Percentiles rank a stretch among this genome's conserved stretches.
Conservation (phyloP, 2,329 filamentous ascomycete species). For the Botryotinia globosa region DNA sequence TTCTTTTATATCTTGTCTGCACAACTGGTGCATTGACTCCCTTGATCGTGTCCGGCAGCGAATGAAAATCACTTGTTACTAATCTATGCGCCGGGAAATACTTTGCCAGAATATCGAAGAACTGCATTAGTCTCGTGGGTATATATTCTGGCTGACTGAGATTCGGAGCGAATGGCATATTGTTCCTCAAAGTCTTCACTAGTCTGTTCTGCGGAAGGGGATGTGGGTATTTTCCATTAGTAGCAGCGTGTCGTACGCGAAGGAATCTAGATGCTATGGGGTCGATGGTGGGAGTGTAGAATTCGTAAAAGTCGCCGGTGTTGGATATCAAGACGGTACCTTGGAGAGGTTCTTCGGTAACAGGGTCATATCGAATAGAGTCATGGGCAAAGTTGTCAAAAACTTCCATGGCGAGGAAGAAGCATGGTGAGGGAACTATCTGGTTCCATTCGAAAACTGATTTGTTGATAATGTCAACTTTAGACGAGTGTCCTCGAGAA, state of each 20-base stretch:
- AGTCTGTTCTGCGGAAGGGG: slow-evolving; percentile 56
- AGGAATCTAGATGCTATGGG: slow-evolving; percentile 80
- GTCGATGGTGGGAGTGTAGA: slow-evolving; percentile 79
- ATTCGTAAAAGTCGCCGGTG: slow-evolving; percentile 89
- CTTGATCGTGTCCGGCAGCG: slow-evolving; percentile 74
- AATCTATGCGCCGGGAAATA: slow-evolving; percentile 90
- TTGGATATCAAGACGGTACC: slow-evolving; percentile 83
- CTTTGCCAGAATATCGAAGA: slow-evolving; percentile 85
- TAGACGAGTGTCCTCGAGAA: slow-evolving; percentile 72
- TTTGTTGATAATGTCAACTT: slow-evolving; percentile 91
- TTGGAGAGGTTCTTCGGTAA: slow-evolving; percentile 80
- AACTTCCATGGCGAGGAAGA: slow-evolving; percentile 96
- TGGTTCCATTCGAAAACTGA: slow-evolving; percentile 93
- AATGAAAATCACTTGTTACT: slow-evolving; percentile 86
- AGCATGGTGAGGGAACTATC: slow-evolving; percentile 88
- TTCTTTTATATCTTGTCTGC: slow-evolving; percentile 85
- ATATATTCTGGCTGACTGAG: slow-evolving; percentile 87
- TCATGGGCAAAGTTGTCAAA: slow-evolving; percentile 99
- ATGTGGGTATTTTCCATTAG: slow-evolving; percentile 56
- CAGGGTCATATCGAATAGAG: slow-evolving; percentile 81
- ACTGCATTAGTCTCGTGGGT: slow-evolving; percentile 90
- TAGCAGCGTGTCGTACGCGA: slow-evolving; percentile 76
- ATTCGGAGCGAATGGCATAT: slow-evolving; percentile 70
- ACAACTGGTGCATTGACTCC: slow-evolving; percentile 93
- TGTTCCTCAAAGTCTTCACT: slow-evolving; percentile 59